phyloP scores from a whole-genome alignment of 805 yeast species.

The Nakazawaea ambrosiae region DNA sequence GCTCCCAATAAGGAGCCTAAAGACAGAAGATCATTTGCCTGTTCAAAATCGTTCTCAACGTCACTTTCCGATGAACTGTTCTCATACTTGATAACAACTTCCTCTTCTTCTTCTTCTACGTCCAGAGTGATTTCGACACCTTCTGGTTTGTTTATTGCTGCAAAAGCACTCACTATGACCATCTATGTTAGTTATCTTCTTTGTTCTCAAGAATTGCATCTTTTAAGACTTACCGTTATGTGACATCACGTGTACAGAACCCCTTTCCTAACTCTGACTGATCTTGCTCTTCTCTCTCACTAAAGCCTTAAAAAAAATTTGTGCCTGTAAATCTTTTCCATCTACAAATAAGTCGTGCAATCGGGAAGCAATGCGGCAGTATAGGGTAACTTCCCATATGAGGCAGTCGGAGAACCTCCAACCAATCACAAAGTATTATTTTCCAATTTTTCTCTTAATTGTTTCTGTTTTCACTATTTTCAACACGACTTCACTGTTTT shows the following conservation, averaged over 20 bases:
- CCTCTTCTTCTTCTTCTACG: constrained; percentile 12
- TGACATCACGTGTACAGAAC: no score
- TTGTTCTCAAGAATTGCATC: no score
- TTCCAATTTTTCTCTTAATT: neutral
- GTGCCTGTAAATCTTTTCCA: no score
- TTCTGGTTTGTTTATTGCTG: constrained; percentile 22
- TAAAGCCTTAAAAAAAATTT: no score
- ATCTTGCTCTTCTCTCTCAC: no score
- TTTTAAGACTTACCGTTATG: no score
- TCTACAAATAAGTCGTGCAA: no score
- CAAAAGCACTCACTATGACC: constrained; percentile 22
- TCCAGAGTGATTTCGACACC: constrained; percentile 4
- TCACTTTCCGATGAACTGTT: neutral
- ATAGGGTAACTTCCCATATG: neutral
- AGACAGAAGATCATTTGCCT: no score
- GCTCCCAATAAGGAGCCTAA: neutral
- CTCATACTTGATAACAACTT: constrained; percentile 4
- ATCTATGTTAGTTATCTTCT: neutral
- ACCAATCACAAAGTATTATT: neutral
- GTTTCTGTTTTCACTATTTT: no score
- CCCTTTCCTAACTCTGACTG: no score
- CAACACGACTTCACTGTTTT: neutral
- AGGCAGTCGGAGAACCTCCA: neutral
- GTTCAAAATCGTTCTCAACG: no score
- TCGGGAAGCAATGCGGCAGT: no score